Evolutionary conservation across 2,329 filamentous ascomycete genomes (phyloP).

Genomic region (Calonectria naviculata): DNA sequence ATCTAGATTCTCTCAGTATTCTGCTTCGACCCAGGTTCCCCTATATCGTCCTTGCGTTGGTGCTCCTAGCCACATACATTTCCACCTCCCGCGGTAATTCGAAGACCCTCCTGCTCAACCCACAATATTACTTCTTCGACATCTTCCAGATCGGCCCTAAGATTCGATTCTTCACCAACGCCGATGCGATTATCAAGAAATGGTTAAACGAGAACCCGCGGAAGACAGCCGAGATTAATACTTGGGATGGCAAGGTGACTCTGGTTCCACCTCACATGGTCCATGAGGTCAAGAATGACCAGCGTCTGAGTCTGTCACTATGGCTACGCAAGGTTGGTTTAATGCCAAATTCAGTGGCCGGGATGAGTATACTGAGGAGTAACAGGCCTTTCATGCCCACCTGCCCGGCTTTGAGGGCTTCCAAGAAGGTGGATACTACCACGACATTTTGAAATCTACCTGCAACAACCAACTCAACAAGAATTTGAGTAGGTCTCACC

Average conservation of each 20-base stretch:
- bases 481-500: background rate
- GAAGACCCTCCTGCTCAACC: background rate
- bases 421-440: constrained; percentile 12
- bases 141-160: background rate
- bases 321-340: background rate
- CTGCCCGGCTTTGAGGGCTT: constrained; percentile 11
- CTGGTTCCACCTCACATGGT: constrained; percentile 16
- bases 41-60: background rate
- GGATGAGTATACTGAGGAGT: background rate
- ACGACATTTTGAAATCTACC: constrained; percentile 9
- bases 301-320: constrained; percentile 2
- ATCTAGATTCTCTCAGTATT: background rate
- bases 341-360: accelerated
- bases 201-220: background rate
- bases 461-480: constrained; percentile 16
- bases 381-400: background rate
- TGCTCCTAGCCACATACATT: background rate
- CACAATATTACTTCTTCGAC: background rate
- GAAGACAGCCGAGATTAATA: background rate
- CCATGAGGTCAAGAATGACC: constrained; percentile 14
- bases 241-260: constrained; percentile 6
- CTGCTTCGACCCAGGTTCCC: background rate
- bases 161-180: background rate
- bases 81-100: background rate
- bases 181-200: background rate